These are phyloP conservation scores for Rhodotorula sp. DNA, from an alignment of 1,284 basidiomycete species.

Conservation along the genomic window DNA sequence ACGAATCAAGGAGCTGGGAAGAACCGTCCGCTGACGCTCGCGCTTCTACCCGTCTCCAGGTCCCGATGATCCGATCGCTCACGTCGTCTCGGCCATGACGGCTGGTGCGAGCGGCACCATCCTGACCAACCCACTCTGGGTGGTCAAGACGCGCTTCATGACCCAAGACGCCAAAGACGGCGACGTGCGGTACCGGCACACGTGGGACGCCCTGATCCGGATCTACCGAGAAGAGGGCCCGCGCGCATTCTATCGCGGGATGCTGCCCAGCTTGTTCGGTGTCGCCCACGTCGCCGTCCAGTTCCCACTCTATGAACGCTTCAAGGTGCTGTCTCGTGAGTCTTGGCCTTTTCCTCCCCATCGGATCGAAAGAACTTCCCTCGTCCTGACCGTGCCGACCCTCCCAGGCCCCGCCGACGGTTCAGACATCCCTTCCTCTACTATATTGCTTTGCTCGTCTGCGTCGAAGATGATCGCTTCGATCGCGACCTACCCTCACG, in stretches of 20 bases:
- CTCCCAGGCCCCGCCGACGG: constrained; percentile 51
- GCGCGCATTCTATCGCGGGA: constrained; percentile 84
- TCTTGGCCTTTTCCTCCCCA: too few species aligned
- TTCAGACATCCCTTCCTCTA: constrained; percentile 61
- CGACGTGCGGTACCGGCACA: constrained; percentile 78
- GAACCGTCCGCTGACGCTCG: not conserved
- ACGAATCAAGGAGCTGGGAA: fast-evolving
- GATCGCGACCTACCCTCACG: constrained; percentile 90
- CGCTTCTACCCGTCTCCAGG: constrained; percentile 14
- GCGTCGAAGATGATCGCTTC: constrained; percentile 91
- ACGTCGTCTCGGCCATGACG: constrained; percentile 87
- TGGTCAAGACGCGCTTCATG: constrained; percentile 97
- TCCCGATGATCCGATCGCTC: constrained; percentile 53
- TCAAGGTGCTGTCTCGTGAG: constrained; percentile 78
- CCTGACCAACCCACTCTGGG: constrained; percentile 91
- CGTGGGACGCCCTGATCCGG: constrained; percentile 76
- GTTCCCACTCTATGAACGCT: constrained; percentile 90
- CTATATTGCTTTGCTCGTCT: constrained; percentile 82
- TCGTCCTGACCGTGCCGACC: not conserved
- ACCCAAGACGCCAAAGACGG: constrained; percentile 35
- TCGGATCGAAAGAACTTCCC: not conserved
- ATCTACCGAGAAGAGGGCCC: constrained; percentile 84
- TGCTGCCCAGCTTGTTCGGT: constrained; percentile 82
- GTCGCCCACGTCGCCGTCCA: constrained; percentile 91
- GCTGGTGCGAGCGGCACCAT: constrained; percentile 87